A percentile compares a stretch with the other conserved stretches of the same genome.
Evolutionary conservation across 2,329 filamentous ascomycete species (phyloP).

Genomic region (Trichoderma sp.): DNA sequence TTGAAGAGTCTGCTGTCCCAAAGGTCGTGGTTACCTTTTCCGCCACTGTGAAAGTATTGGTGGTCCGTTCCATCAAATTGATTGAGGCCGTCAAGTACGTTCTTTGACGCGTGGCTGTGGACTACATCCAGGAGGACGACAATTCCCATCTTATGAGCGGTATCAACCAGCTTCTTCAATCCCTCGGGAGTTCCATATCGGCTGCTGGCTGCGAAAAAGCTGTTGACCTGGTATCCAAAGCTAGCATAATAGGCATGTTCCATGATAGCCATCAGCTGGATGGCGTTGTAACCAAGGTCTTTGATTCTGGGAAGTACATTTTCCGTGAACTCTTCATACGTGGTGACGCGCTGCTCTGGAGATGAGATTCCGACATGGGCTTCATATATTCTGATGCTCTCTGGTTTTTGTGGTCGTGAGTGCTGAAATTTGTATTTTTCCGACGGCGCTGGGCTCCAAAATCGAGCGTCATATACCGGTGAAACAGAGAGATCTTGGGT

Average conservation of each 20-base stretch:
- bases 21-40: conserved; percentile 81
- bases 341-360: conserved; percentile 82
- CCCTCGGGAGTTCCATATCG: conserved; percentile 93
- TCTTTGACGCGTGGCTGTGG: conserved; percentile 97
- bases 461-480: conserved; percentile 89
- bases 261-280: conserved; percentile 99
- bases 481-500: conserved; percentile 90
- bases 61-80: conserved; percentile 95
- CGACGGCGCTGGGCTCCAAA: conserved; percentile 86
- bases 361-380: conserved; percentile 98
- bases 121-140: conserved; percentile 93
- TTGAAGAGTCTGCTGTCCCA: conserved; percentile 99
- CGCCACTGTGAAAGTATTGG: conserved; percentile 90
- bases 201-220: conserved; percentile 96
- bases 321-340: conserved; percentile 95
- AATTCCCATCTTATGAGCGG: conserved; percentile 86
- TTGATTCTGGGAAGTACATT: conserved; percentile 92
- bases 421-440: conserved; percentile 87
- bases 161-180: conserved; percentile 94
- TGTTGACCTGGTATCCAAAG: conserved; percentile 98
- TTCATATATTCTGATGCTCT: conserved; percentile 90
- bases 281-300: conserved; percentile 90
- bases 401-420: conserved; percentile 75
- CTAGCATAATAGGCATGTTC: conserved; percentile 99
- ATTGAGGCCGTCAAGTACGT: conserved; percentile 91